Conservation (phyloP, 2,329 filamentous ascomycete genomes). For the Colletotrichum echinochloae region DNA sequence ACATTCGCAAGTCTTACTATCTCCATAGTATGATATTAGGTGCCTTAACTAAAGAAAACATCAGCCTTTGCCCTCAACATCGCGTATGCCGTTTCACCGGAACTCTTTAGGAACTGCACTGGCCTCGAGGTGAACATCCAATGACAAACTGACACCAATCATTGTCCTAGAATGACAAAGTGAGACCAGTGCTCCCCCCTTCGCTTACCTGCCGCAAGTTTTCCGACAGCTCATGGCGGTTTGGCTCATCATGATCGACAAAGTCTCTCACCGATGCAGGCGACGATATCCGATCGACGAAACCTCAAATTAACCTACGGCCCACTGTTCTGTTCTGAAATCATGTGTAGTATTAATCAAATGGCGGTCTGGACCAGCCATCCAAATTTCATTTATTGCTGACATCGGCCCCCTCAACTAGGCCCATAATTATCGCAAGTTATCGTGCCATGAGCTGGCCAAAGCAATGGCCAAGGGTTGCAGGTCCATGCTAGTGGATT, state of each 20-base stretch:
- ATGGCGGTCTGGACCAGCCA: conserved; percentile 20
- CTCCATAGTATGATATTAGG: too few relatives aligned
- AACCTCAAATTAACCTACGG: neutral
- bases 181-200: neutral
- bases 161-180: neutral
- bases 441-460: conserved; percentile 8
- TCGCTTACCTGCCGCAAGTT: neutral
- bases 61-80: conserved; percentile 4
- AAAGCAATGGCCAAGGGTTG: conserved; percentile 6
- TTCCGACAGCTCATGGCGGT: neutral
- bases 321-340: conserved; percentile 4
- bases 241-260: neutral
- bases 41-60: neutral
- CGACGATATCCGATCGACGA: conserved; percentile 5
- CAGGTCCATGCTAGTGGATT: neutral
- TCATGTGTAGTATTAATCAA: neutral
- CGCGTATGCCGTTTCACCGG: conserved; percentile 16
- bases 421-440: neutral
- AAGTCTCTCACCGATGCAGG: neutral
- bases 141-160: neutral
- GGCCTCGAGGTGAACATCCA: neutral
- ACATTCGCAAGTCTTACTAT: neutral
- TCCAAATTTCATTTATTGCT: neutral
- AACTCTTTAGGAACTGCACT: conserved; percentile 14
- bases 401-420: neutral